Evolutionary conservation across 805 yeast species (phyloP).

Genomic region (Saccharomycopsis sp.): DNA sequence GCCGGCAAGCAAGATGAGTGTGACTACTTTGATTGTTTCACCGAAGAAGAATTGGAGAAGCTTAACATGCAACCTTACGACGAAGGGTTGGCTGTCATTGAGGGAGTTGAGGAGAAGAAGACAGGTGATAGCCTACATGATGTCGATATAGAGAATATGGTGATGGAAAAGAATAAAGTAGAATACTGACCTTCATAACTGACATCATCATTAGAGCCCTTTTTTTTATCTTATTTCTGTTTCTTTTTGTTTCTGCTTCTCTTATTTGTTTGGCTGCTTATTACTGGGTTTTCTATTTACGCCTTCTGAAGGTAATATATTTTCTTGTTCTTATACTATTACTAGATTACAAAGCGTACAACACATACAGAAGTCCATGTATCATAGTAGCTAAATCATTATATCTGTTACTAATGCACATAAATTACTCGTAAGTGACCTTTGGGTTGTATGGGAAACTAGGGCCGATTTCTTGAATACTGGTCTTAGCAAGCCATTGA

Average conservation of each 20-base stretch:
- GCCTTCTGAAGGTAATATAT: too few species aligned
- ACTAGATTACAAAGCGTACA: too few species aligned
- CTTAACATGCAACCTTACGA: slow-evolving; percentile 22
- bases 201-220: neutral
- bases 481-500: slow-evolving; percentile 92
- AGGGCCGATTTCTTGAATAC: slow-evolving; percentile 93
- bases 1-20: slow-evolving; percentile 24
- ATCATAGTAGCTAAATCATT: too few species aligned
- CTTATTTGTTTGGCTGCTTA: neutral
- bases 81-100: neutral
- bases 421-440: slow-evolving; percentile 7
- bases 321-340: too few species aligned
- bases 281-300: too few species aligned
- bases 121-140: neutral
- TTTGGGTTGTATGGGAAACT: slow-evolving; percentile 56
- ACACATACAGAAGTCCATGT: too few species aligned
- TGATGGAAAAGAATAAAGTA: neutral
- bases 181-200: neutral
- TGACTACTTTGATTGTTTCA: slow-evolving; percentile 27
- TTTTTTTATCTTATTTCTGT: neutral
- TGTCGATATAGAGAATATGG: neutral
- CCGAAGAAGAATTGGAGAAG: slow-evolving; percentile 25
- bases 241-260: neutral
- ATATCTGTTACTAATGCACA: too few species aligned
- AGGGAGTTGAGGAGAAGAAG: neutral